Conservation (phyloP, 768 basidiomycete genomes). For the Pisolithus albus region DNA sequence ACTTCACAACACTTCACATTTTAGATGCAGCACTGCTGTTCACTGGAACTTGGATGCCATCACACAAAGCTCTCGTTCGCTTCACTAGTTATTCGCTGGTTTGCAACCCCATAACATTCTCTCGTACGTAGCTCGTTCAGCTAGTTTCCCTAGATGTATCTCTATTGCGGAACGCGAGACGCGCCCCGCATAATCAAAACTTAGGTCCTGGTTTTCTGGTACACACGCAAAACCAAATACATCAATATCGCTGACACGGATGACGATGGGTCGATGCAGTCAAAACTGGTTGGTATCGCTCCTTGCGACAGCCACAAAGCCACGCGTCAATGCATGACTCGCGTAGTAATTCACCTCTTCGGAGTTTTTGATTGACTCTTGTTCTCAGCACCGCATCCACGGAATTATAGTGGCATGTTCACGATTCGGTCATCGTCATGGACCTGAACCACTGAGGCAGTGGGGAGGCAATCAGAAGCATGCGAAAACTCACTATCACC, state of each 20-base stretch:
- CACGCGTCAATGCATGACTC: no score
- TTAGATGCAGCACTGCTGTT: slow-evolving; percentile 11
- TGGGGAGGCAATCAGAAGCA: no score
- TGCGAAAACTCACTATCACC: no score
- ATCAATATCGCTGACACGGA: neutral
- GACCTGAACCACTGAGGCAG: no score
- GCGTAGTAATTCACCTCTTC: no score
- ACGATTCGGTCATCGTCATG: no score
- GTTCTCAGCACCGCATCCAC: no score
- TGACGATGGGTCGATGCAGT: neutral
- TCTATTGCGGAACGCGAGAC: slow-evolving; percentile 6
- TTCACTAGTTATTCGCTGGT: slow-evolving; percentile 3
- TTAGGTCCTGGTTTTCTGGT: neutral
- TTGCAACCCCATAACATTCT: slow-evolving; percentile 11
- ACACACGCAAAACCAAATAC: neutral
- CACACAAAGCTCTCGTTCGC: slow-evolving; percentile 11
- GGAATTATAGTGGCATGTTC: no score
- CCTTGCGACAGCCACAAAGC: no score
- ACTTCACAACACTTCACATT: slow-evolving; percentile 8
- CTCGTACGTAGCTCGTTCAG: slow-evolving; percentile 3
- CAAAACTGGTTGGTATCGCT: no score
- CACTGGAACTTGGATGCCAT: slow-evolving; percentile 26
- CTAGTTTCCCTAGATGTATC: slow-evolving; percentile 10
- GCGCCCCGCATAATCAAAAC: neutral
- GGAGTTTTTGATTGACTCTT: no score